A percentile compares a stretch with the other conserved stretches of the same genome.
Conservation (phyloP, 2,329 filamentous ascomycete species). For the Colletotrichum echinochloae region DNA sequence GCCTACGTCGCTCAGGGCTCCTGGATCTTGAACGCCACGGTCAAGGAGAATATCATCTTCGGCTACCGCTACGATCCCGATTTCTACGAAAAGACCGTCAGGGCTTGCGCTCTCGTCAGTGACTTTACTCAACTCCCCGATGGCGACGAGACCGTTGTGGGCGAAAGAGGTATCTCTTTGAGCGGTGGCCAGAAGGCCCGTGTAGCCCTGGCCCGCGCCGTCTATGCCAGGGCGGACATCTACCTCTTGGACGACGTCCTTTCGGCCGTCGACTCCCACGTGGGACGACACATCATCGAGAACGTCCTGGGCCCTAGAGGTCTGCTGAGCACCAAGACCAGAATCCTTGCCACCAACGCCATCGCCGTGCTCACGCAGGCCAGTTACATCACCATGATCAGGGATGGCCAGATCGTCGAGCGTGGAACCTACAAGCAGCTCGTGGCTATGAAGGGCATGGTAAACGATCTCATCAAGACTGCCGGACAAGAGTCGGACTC, state of each 20-base stretch:
- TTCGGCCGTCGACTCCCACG: constrained; percentile 98
- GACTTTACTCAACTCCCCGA: constrained; percentile 95
- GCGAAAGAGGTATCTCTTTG: constrained; percentile 94
- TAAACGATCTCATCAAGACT: constrained; percentile 85
- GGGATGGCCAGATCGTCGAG: constrained; percentile 86
- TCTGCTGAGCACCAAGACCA: constrained; percentile 85
- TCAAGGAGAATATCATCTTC: constrained; percentile 97
- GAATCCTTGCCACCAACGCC: constrained; percentile 93
- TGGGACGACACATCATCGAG: constrained; percentile 93
- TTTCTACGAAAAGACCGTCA: constrained; percentile 94
- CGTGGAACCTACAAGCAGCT: constrained; percentile 91
- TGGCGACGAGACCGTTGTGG: constrained; percentile 95
- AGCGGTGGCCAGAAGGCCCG: constrained; percentile 97
- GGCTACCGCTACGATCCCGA: constrained; percentile 92
- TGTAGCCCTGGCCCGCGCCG: constrained; percentile 89
- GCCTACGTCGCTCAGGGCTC: constrained; percentile 94
- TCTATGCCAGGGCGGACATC: constrained; percentile 96
- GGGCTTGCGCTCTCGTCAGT: constrained; percentile 89
- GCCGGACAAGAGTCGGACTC: constrained; percentile 63
- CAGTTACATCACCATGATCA: constrained; percentile 87
- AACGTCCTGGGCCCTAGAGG: constrained; percentile 90
- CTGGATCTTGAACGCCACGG: constrained; percentile 98
- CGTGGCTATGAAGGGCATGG: constrained; percentile 92
- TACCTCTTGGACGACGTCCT: constrained; percentile 95
- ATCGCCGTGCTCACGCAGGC: constrained; percentile 91